These are phyloP conservation scores for Buxus sempervirens DNA, from an alignment of 164 flowering plant genomes.

Conservation along the genomic window DNA sequence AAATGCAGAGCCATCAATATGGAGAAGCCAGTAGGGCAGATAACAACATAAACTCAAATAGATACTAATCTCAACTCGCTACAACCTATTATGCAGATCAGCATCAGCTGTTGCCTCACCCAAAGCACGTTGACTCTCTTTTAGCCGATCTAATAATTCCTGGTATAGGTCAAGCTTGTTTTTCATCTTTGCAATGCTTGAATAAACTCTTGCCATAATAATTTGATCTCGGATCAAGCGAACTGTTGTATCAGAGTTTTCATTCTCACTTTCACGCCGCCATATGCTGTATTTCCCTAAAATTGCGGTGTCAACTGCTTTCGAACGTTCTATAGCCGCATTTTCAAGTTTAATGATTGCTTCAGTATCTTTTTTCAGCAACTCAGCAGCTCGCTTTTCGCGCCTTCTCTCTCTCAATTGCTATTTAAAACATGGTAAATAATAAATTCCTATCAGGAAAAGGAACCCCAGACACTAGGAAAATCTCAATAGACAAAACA, in stretches of 20 bases:
- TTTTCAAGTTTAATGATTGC: conserved; percentile 77
- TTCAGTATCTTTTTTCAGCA: conserved; percentile 71
- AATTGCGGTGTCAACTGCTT: conserved; percentile 89
- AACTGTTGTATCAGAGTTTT: conserved; percentile 83
- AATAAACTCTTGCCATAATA: conserved; percentile 93
- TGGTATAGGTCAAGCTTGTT: conserved; percentile 59
- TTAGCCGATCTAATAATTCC: conserved; percentile 62
- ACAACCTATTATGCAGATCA: conserved; percentile 73
- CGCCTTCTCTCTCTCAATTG: conserved; percentile 79
- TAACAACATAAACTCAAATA: conserved; percentile 1
- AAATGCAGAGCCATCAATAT: conserved; percentile 1
- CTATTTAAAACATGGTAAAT: conserved; percentile 27
- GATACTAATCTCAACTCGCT: conserved; percentile 1
- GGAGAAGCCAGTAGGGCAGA: conserved; percentile 3
- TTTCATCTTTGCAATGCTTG: conserved; percentile 77
- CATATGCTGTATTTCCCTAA: conserved; percentile 93
- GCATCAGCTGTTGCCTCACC: conserved; percentile 85
- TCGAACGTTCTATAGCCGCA: conserved; percentile 94
- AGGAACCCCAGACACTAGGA: background rate
- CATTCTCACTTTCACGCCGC: conserved; percentile 92
- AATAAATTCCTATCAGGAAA: background rate
- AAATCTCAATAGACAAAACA: background rate
- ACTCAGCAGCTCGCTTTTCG: conserved; percentile 69
- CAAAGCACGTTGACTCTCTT: conserved; percentile 83
- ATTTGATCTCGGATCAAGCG: conserved; percentile 91